These are phyloP conservation scores for Coemansia aciculifera DNA, from an alignment of 192 early-diverging fungal genomes.

Conservation along the genomic window DNA sequence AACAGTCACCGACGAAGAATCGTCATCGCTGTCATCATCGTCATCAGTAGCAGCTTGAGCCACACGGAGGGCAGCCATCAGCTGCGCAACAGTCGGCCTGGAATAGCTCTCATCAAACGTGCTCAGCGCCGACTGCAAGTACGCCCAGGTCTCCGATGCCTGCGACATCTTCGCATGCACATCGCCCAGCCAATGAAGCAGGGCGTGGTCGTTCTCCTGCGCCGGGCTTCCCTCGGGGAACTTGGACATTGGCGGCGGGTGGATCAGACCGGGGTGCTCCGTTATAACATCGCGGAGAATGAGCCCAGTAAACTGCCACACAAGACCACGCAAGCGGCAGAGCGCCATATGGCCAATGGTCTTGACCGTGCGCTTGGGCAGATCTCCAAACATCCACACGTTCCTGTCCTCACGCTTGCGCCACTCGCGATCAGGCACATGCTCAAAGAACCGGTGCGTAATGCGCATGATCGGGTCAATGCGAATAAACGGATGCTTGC, in stretches of 20 bases:
- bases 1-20: constrained; percentile 1
- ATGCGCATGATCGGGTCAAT: constrained; percentile 61
- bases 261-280: constrained; percentile 19
- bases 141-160: constrained; percentile 43
- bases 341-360: constrained; percentile 82
- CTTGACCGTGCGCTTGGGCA: constrained; percentile 95
- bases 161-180: constrained; percentile 18
- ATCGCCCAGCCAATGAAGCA: constrained; percentile 28
- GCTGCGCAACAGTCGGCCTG: constrained; percentile 20
- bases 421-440: constrained; percentile 85
- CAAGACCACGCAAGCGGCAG: constrained; percentile 47
- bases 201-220: constrained; percentile 10
- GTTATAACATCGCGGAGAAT: constrained; percentile 42
- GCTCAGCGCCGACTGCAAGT: constrained; percentile 23
- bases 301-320: constrained; percentile 45
- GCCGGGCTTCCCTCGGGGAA: neutral
- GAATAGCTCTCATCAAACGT: neutral
- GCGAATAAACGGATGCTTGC: constrained; percentile 20
- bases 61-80: constrained; percentile 26
- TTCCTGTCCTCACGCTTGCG: constrained; percentile 66
- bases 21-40: constrained; percentile 19
- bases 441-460: constrained; percentile 80
- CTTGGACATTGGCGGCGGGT: neutral
- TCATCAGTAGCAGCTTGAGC: constrained; percentile 18
- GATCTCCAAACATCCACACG: constrained; percentile 76